Percentiles rank a stretch among this genome's conserved stretches.
Conservation (phyloP, 2,329 filamentous ascomycete genomes). For the Phoma herbarum region DNA sequence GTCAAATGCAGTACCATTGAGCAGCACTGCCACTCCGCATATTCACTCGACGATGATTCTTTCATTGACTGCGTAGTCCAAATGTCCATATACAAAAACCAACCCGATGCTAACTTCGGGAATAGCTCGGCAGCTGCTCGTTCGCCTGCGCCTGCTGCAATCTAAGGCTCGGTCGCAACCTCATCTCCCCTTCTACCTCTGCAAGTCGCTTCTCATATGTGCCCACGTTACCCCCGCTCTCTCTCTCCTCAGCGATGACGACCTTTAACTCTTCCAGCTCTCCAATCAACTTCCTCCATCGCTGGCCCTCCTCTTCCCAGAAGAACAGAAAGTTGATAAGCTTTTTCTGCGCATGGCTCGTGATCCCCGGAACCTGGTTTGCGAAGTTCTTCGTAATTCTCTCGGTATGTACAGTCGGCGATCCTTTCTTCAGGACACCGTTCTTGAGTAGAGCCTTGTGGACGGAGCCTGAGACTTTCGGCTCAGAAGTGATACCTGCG, state of each 20-base stretch:
- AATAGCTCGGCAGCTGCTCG: constrained; percentile 2
- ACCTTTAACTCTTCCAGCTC: constrained; percentile 13
- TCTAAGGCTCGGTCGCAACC: constrained; percentile 9
- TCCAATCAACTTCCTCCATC: constrained; percentile 8
- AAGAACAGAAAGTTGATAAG: constrained; percentile 20
- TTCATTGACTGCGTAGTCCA: neutral
- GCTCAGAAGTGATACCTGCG: constrained; percentile 13
- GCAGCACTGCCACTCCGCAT: neutral
- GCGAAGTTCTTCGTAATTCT: constrained; percentile 12
- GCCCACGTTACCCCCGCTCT: constrained; percentile 2
- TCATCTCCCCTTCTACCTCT: constrained; percentile 14
- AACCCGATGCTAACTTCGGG: neutral
- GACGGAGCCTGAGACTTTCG: constrained; percentile 1
- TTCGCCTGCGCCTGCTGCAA: constrained; percentile 2
- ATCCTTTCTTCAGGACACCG: constrained; percentile 1
- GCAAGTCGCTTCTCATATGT: constrained; percentile 17
- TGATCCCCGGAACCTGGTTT: constrained; percentile 11
- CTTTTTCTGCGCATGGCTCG: constrained; percentile 16
- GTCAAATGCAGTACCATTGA: neutral
- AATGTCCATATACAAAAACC: too few species aligned
- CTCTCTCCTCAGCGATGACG: constrained; percentile 8
- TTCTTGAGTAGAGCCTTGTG: constrained; percentile 15
- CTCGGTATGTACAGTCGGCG: constrained; percentile 8
- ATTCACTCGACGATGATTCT: neutral
- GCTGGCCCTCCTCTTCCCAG: constrained; percentile 14